phyloP scores from a whole-genome alignment of 257 asterid species.

The Avicennia marina region DNA sequence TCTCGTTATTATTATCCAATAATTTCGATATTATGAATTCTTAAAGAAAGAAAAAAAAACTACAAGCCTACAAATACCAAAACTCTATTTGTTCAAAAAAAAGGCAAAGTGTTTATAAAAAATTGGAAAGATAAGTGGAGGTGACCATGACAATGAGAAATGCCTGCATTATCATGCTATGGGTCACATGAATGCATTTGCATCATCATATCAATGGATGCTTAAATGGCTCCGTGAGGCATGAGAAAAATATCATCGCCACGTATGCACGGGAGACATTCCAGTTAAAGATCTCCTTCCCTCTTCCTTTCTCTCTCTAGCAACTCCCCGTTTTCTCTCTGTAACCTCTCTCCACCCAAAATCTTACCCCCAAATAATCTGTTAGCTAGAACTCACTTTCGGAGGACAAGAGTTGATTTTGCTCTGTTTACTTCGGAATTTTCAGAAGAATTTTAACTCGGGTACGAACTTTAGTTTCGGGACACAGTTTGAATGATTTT shows the following conservation, averaged over 20 bases:
- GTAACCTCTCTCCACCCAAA: conserved; percentile 60
- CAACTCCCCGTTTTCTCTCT: conserved; percentile 24
- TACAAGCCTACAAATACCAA: too few species aligned
- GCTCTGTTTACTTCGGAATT: background rate
- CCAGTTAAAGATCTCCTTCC: conserved; percentile 75
- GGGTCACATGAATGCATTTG: background rate
- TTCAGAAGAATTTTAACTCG: conserved; percentile 6
- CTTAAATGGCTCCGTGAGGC: conserved; percentile 28
- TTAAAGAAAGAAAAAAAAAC: too few species aligned
- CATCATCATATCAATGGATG: background rate
- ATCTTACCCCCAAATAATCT: conserved; percentile 25
- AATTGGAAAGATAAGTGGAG: too few species aligned
- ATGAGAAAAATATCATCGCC: conserved; percentile 62
- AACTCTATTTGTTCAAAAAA: too few species aligned
- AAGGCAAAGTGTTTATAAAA: too few species aligned
- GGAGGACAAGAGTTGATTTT: background rate
- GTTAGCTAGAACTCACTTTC: too few species aligned
- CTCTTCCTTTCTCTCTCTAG: conserved; percentile 16
- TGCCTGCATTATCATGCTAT: conserved; percentile 63
- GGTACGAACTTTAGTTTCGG: conserved; percentile 13
- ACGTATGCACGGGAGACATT: conserved; percentile 62
- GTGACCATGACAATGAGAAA: too few species aligned
- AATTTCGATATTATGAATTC: too few species aligned
- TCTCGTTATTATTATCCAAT: too few species aligned
- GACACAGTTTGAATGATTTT: too few species aligned